phyloP scores from a whole-genome alignment of 1,284 basidiomycete genomes.

The Thelephora terrestris region DNA sequence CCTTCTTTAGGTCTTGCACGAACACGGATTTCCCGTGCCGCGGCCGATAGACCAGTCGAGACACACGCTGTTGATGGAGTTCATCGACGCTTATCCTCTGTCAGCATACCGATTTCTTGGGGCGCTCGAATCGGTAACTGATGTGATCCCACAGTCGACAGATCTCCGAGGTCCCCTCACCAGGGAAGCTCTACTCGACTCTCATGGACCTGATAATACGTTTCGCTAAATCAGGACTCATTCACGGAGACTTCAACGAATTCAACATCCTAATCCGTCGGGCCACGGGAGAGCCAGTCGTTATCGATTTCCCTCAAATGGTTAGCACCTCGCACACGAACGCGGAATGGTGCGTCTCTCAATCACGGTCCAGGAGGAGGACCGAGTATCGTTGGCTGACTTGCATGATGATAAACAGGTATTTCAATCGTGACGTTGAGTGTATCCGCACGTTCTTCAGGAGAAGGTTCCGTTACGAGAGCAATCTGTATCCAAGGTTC shows the following conservation, averaged over 20 bases:
- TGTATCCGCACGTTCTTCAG: slow-evolving; percentile 94
- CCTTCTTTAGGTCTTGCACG: slow-evolving; percentile 68
- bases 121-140: background rate
- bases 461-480: slow-evolving; percentile 89
- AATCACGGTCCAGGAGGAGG: slow-evolving; percentile 3
- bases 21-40: slow-evolving; percentile 91
- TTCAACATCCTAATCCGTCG: slow-evolving; percentile 95
- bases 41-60: slow-evolving; percentile 89
- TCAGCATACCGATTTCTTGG: slow-evolving; percentile 28
- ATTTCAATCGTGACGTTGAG: slow-evolving; percentile 97
- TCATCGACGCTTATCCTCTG: slow-evolving; percentile 94
- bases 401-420: slow-evolving; percentile 51
- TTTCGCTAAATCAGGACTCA: slow-evolving; percentile 86
- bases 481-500: slow-evolving; percentile 80
- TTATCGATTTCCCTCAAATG: slow-evolving; percentile 99
- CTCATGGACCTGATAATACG: slow-evolving; percentile 96
- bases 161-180: slow-evolving; percentile 73
- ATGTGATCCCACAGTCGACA: slow-evolving; percentile 60
- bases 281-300: slow-evolving; percentile 73
- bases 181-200: slow-evolving; percentile 83
- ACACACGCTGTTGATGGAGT: slow-evolving; percentile 94
- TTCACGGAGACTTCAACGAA: slow-evolving; percentile 99
- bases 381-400: slow-evolving; percentile 3
- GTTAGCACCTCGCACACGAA: slow-evolving; percentile 95
- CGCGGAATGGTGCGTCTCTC: slow-evolving; percentile 76